These are phyloP conservation scores for Lactifluus pinguis DNA, from an alignment of 768 basidiomycete genomes.

Conservation along the genomic window DNA sequence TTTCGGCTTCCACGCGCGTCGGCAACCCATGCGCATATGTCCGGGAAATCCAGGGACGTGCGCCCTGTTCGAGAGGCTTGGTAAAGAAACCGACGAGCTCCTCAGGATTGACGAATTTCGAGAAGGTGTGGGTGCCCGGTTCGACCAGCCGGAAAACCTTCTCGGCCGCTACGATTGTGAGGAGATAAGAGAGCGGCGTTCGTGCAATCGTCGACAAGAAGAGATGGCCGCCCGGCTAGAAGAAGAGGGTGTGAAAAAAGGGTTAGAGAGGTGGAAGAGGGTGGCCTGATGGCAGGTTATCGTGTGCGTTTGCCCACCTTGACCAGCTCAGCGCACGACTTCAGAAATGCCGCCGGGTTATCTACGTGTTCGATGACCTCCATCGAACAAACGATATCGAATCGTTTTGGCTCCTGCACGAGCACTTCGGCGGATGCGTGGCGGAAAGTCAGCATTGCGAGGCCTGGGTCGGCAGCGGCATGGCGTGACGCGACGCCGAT, in stretches of 20 bases:
- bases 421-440: constrained; percentile 72
- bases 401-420: constrained; percentile 51
- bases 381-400: constrained; percentile 94
- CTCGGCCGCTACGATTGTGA: constrained; percentile 76
- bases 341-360: constrained; percentile 77
- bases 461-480: constrained; percentile 63
- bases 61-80: constrained; percentile 32
- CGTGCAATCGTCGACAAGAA: constrained; percentile 94
- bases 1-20: constrained; percentile 60
- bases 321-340: constrained; percentile 71
- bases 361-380: constrained; percentile 98
- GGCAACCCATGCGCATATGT: constrained; percentile 40
- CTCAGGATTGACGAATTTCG: constrained; percentile 80
- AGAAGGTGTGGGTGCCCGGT: constrained; percentile 83
- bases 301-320: constrained; percentile 46
- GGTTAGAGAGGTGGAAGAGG: too few species aligned
- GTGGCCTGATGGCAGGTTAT: too few species aligned
- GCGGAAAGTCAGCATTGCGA: constrained; percentile 54
- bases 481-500: constrained; percentile 79
- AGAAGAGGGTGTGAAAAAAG: neutral
- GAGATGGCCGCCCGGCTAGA: constrained; percentile 91
- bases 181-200: constrained; percentile 59
- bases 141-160: constrained; percentile 70
- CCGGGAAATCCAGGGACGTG: constrained; percentile 50
- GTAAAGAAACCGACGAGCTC: constrained; percentile 84